Evolutionary conservation across 1,139 yeast genomes (phyloP), one percentile per base, ranked within the genome.

Genomic region (Saccharomyces pastorianus): DNA sequence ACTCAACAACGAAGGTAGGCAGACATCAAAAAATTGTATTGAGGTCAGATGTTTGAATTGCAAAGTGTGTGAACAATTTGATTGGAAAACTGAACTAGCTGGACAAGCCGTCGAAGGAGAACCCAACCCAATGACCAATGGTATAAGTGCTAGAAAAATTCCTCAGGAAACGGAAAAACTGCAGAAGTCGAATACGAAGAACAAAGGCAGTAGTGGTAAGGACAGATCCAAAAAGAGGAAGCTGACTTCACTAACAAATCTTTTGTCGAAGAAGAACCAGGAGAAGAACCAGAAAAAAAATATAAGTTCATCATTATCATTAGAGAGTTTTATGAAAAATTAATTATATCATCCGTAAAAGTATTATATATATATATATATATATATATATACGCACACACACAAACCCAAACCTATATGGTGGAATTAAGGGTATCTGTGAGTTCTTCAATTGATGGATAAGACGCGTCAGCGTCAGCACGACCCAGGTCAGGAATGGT

Each of bases 291-390:
- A 65, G 48, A 67, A 68, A 53, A 68, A 61, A 4, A 51, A 42
- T 7, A 47, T 49, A 6, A 56, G 66, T 27, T 64, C 69, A 29
- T 64, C 78, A 1, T 65, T 81, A 51, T 75, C 77, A 60, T 68
- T 81, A 31, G 76, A 77, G 72, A 82, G 78, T 55, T 80, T 81
- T 58, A 73, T 79, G 76, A 69, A 71, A 42, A 57, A 54, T 28
- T 61, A 49, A 54, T n/a, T 26, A 5, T 31, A n/a, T 31, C 17
- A 23, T 29, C 41, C 6, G 50, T 28, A n/a, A 31, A 41, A 25
- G 26, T 41, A 34, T 25, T 5, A 6, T 32, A 5, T 41, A 29
- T 20, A 20, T 20, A 20, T 20, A 20, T 20, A 20, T 20, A 20
- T 17, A 17, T 20, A 20, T 20, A 20, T 20, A 20, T 20, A 20